Evolutionary conservation across 2,329 filamentous ascomycete species (phyloP), one percentile per base, ranked within the genome.

Genomic region (Ascochyta rabiei): DNA sequence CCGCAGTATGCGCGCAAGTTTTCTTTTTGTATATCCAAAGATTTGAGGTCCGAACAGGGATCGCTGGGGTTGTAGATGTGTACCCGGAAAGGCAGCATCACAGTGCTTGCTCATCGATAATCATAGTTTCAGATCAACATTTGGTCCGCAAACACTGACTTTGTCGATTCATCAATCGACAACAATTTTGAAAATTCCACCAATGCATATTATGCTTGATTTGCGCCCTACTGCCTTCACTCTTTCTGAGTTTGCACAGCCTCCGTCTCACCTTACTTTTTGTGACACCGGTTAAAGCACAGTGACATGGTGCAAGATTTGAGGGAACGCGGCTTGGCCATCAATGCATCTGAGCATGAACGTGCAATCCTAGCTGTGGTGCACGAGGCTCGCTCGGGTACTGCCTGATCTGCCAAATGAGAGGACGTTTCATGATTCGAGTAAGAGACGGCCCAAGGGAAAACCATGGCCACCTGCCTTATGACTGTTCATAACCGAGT

Each of bases 301-400:
- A 49, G 52, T 41, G 52, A 46, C 41, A 50, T 30, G 31, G n/a
- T 6, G 45, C 47, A 61, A 33, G 28, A 56, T 57, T 50, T 33
- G 33, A 47, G 46, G 56, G 56, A 37, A 26, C 15, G 37, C 40
- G 49, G 53, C 47, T 46, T 57, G 52, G 34, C 18, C 52, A 39
- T 50, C 41, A 55, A 55, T 55, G 52, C 52, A 37, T 50, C 46
- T 30, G 19, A 47, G 53, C 49, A 47, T 45, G 50, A 48, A 53
- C 43, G 53, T 59, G 60, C 58, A 47, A 47, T 43, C 24, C 39
- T 21, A 30, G 56, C 33, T 12, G 37, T 16, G 28, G 51, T 41
- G 54, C 39, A 53, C 52, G 53, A 50, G 49, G 49, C 35, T 53
- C 35, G 38, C 43, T 48, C 60, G 62, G 57, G 56, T 55, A 55